These are phyloP conservation scores for Plasmodium gonderi DNA, from an alignment of 169 alveolate genomes.

Conservation along the genomic window DNA sequence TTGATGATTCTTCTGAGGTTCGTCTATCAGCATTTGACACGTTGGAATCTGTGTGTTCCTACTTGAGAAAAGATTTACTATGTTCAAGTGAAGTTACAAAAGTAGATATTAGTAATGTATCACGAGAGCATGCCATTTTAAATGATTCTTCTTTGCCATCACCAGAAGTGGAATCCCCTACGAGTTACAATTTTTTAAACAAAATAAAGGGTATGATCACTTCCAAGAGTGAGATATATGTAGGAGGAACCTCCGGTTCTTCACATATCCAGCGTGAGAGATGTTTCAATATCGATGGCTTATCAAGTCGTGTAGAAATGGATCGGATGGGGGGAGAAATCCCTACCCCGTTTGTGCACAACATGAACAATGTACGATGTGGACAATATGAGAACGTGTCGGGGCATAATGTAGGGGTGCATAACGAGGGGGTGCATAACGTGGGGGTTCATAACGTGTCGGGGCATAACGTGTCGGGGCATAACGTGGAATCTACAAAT, in stretches of 20 bases:
- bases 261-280: not conserved
- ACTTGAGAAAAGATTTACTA: conserved; percentile 2
- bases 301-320: not conserved
- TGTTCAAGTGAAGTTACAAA: not conserved
- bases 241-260: not conserved
- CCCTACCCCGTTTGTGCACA: not conserved
- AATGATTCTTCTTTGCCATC: not conserved
- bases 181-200: not conserved
- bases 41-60: conserved; percentile 54
- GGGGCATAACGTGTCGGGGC: no score
- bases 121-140: not conserved
- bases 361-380: not conserved
- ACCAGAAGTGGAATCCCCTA: not conserved
- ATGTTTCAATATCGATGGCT: not conserved
- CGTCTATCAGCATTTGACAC: conserved; percentile 77
- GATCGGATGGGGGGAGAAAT: not conserved
- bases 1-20: conserved; percentile 75
- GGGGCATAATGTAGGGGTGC: not conserved
- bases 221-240: not conserved
- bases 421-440: not conserved
- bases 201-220: not conserved
- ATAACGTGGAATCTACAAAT: no score
- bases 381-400: no score
- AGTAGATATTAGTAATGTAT: not conserved
- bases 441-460: no score